phyloP scores from a whole-genome alignment of 176 grass and related monocot genomes.

The Bothriochloa decipiens region DNA sequence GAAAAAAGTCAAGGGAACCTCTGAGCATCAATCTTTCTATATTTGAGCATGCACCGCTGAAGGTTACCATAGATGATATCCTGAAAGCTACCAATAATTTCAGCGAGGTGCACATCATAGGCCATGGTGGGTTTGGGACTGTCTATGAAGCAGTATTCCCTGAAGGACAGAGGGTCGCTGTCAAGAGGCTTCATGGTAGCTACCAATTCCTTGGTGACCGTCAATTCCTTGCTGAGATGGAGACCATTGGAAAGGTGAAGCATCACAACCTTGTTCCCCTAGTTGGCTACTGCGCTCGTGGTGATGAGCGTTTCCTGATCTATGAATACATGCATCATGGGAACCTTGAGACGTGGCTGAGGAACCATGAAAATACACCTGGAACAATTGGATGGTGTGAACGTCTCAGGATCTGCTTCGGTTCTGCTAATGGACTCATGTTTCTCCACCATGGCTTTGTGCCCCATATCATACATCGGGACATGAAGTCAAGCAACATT shows the following conservation, averaged over 20 bases:
- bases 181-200: slow-evolving; percentile 76
- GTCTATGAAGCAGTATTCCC: slow-evolving; percentile 68
- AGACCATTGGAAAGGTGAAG: slow-evolving; percentile 90
- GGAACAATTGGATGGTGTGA: slow-evolving; percentile 65
- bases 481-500: slow-evolving; percentile 93
- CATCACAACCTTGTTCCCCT: slow-evolving; percentile 80
- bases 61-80: slow-evolving; percentile 64
- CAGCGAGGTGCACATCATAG: slow-evolving; percentile 64
- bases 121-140: slow-evolving; percentile 80
- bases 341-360: slow-evolving; percentile 73
- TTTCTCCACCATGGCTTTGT: slow-evolving; percentile 90
- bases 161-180: slow-evolving; percentile 57
- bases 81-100: slow-evolving; percentile 77
- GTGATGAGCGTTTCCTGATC: slow-evolving; percentile 70
- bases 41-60: slow-evolving; percentile 71
- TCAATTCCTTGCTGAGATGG: slow-evolving; percentile 87
- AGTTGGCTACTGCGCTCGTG: slow-evolving; percentile 68
- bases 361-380: slow-evolving; percentile 46
- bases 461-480: slow-evolving; percentile 81
- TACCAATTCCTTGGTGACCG: slow-evolving; percentile 57
- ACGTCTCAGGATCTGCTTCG: slow-evolving; percentile 69
- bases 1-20: slow-evolving; percentile 61
- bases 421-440: slow-evolving; percentile 66
- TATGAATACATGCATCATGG: slow-evolving; percentile 90
- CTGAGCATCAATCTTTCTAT: slow-evolving; percentile 79